Conservation (phyloP, 768 basidiomycete genomes). For the Exidia glandulosa region DNA sequence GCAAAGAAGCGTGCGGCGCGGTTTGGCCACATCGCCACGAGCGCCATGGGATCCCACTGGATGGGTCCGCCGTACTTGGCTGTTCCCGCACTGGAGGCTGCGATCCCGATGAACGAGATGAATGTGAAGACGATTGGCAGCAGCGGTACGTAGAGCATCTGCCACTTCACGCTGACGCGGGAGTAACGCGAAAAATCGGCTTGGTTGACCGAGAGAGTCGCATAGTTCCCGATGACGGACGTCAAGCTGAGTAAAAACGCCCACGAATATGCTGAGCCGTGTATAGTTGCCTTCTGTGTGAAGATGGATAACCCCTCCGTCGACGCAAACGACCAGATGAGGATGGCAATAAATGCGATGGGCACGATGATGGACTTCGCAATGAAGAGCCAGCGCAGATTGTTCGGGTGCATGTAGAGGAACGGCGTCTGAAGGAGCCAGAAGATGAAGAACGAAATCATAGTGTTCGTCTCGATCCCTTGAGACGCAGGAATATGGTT, state of each 20-base stretch:
- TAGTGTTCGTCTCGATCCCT: conserved; percentile 8
- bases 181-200: conserved; percentile 88
- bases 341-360: conserved; percentile 40
- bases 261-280: conserved; percentile 52
- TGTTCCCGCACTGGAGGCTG: conserved; percentile 67
- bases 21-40: conserved; percentile 77
- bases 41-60: conserved; percentile 63
- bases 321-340: conserved; percentile 71
- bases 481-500: conserved; percentile 41
- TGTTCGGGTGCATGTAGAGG: conserved; percentile 63
- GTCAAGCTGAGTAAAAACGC: conserved; percentile 72
- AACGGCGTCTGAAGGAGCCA: conserved; percentile 72
- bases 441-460: conserved; percentile 66
- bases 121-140: conserved; percentile 72
- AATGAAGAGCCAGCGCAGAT: conserved; percentile 63
- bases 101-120: conserved; percentile 68
- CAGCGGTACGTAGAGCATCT: conserved; percentile 63
- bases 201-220: conserved; percentile 49
- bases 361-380: conserved; percentile 38
- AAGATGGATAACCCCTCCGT: conserved; percentile 52
- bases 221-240: conserved; percentile 62
- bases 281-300: conserved; percentile 36
- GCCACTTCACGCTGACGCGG: conserved; percentile 27
- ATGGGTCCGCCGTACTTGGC: conserved; percentile 36
- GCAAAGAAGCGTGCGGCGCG: conserved; percentile 80